Evolutionary conservation across 257 asterid genomes (phyloP).

Genomic region (Nicotiana paniculata): DNA sequence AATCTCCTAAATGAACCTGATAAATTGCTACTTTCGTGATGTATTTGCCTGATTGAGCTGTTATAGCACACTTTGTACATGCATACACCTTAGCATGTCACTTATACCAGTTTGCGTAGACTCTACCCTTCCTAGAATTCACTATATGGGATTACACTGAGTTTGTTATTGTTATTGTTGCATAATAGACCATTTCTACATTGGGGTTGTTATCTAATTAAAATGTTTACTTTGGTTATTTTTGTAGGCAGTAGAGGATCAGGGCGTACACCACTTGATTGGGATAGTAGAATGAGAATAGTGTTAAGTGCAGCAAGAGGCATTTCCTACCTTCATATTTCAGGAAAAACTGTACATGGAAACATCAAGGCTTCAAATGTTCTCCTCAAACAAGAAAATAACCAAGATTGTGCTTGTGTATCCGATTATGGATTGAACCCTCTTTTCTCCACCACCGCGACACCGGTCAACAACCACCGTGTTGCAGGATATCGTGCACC

Average conservation of each 20-base stretch:
- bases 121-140: too few species aligned
- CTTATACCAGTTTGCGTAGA: too few species aligned
- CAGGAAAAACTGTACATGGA: conserved; percentile 71
- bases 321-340: conserved; percentile 64
- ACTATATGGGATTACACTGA: too few species aligned
- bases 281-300: conserved; percentile 79
- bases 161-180: too few species aligned
- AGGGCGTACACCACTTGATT: conserved; percentile 91
- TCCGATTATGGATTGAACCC: conserved; percentile 80
- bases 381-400: conserved; percentile 69
- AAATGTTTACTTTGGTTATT: not conserved
- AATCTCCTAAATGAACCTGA: too few species aligned
- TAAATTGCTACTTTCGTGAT: too few species aligned
- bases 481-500: conserved; percentile 92
- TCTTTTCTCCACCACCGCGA: conserved; percentile 51
- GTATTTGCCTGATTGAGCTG: too few species aligned
- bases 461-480: conserved; percentile 69
- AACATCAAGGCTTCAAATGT: conserved; percentile 93
- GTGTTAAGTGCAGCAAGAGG: conserved; percentile 82
- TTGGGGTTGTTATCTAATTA: not conserved
- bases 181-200: not conserved
- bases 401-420: conserved; percentile 39
- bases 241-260: conserved; percentile 90
- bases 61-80: too few species aligned
- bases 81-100: too few species aligned